Evolutionary conservation across 257 asterid species (phyloP).

Genomic region (Nicotiana paniculata): DNA sequence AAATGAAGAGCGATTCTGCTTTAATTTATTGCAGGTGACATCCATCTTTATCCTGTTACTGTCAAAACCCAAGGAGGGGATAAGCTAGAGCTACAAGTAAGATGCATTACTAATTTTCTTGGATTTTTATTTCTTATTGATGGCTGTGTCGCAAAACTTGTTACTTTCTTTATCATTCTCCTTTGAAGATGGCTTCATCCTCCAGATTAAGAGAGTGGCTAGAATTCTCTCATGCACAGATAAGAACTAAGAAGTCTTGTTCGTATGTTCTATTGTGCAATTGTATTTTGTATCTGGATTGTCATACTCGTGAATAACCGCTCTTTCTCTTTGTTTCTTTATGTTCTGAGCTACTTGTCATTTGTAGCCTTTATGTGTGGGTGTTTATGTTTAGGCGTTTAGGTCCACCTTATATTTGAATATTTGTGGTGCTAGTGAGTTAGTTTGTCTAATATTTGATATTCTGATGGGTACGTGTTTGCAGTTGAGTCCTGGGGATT

Average conservation of each 20-base stretch:
- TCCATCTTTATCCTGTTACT: slow-evolving; percentile 80
- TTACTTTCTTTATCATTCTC: background rate
- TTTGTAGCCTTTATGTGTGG: background rate
- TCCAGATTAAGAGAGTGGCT: slow-evolving; percentile 5
- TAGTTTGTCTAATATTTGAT: slow-evolving; percentile 2
- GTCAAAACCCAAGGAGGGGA: slow-evolving; percentile 84
- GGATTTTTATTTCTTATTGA: background rate
- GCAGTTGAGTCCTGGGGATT: slow-evolving; percentile 98
- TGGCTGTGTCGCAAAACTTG: background rate
- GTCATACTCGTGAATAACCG: background rate
- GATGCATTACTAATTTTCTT: slow-evolving; percentile 8
- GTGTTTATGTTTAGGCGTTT: slow-evolving; percentile 1
- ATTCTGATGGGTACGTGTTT: slow-evolving; percentile 22
- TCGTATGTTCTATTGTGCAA: background rate
- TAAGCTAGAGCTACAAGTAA: slow-evolving; percentile 86
- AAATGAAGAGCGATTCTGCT: background rate
- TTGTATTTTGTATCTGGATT: background rate
- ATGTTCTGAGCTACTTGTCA: background rate
- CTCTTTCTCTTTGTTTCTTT: background rate
- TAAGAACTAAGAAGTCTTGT: background rate
- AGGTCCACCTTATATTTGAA: background rate
- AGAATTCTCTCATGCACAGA: background rate
- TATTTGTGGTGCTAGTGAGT: background rate
- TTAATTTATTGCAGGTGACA: slow-evolving; percentile 50
- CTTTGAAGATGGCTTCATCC: background rate